Percentiles rank a stretch among this genome's conserved stretches.
phyloP scores from a whole-genome alignment of 2,329 filamentous ascomycete genomes.

The Penicillium sclerotiorum region DNA sequence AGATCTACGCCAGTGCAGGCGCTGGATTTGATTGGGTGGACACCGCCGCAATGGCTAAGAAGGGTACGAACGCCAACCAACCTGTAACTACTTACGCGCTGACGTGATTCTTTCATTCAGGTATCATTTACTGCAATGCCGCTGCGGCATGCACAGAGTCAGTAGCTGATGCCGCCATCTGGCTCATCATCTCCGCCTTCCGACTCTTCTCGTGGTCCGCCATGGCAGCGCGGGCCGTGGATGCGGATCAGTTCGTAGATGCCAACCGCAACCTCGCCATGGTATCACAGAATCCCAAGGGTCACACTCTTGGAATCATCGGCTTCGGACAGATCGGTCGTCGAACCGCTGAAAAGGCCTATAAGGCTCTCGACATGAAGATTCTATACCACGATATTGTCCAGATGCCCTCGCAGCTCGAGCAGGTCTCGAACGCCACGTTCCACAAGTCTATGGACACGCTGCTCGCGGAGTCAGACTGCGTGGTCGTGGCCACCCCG shows the following conservation, averaged over 20 bases:
- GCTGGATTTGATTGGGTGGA: constrained; percentile 68
- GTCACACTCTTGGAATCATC: constrained; percentile 65
- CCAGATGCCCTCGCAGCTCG: constrained; percentile 40
- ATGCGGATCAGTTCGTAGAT: constrained; percentile 53
- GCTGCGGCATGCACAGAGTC: constrained; percentile 71
- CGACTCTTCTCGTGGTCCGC: constrained; percentile 68
- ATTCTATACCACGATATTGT: constrained; percentile 60
- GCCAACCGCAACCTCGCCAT: constrained; percentile 64
- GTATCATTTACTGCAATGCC: constrained; percentile 66
- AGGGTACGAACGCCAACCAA: constrained; percentile 48
- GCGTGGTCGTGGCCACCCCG: constrained; percentile 53
- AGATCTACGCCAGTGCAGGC: constrained; percentile 62
- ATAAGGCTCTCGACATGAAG: constrained; percentile 65
- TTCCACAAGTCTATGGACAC: constrained; percentile 49
- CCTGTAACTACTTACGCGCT: constrained; percentile 7
- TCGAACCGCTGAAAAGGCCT: constrained; percentile 62
- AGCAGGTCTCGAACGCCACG: constrained; percentile 42
- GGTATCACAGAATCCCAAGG: constrained; percentile 65
- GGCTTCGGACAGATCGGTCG: constrained; percentile 70
- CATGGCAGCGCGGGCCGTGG: constrained; percentile 54
- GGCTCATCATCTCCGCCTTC: constrained; percentile 70
- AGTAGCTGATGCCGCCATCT: constrained; percentile 71
- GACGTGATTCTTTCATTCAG: constrained; percentile 12
- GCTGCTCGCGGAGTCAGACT: constrained; percentile 48
- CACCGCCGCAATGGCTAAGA: constrained; percentile 61